Evolutionary conservation across 805 yeast species (phyloP).

Genomic region (Saccharomyces paradoxus): DNA sequence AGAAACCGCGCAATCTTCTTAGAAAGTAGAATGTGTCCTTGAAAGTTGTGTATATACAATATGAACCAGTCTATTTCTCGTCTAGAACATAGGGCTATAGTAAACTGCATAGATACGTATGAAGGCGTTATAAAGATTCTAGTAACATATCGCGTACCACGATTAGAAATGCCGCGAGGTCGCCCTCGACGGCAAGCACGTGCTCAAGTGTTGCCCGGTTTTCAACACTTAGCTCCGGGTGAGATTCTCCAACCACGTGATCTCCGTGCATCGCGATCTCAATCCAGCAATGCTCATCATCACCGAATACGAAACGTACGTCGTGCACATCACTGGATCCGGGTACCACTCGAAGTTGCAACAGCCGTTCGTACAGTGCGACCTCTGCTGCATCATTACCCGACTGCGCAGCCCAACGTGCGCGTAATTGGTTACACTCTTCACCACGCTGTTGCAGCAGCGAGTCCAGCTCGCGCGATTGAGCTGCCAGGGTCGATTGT

Average conservation of each 20-base stretch:
- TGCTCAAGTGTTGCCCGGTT: neutral
- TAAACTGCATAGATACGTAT: neutral
- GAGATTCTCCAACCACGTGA: neutral
- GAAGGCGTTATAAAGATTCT: neutral
- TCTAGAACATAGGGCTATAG: neutral
- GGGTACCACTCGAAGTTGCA: neutral
- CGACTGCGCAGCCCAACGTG: neutral
- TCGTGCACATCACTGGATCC: neutral
- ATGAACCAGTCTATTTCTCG: neutral
- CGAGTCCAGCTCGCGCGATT: neutral
- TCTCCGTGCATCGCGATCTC: neutral
- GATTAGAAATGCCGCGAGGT: neutral
- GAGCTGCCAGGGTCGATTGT: neutral
- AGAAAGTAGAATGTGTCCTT: neutral
- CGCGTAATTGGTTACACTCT: neutral
- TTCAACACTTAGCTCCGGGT: neutral
- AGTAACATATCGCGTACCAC: neutral
- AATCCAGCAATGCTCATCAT: neutral
- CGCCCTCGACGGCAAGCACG: neutral
- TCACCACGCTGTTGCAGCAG: neutral
- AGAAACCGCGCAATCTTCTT: neutral
- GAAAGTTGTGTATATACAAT: neutral
- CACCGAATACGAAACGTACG: neutral
- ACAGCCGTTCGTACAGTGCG: neutral
- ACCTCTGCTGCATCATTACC: neutral